Conservation (phyloP, 2,329 filamentous ascomycete species). For the Alternaria sp. region DNA sequence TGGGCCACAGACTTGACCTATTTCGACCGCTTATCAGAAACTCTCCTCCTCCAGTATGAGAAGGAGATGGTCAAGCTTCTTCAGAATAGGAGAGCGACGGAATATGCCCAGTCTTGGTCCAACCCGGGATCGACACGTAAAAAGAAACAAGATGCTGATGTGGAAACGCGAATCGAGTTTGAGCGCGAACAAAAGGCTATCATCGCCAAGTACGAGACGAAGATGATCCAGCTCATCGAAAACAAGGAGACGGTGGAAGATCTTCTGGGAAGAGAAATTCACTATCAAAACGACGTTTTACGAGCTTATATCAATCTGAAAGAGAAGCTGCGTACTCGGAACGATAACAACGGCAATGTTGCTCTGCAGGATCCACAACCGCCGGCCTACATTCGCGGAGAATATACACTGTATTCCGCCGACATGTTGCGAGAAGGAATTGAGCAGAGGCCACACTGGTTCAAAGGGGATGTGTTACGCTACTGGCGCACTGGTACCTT, state of each 20-base stretch:
- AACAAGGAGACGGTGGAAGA: neutral
- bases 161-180: neutral
- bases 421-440: no score
- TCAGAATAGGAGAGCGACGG: no score
- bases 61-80: neutral
- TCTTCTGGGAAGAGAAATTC: fast-evolving
- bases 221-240: neutral
- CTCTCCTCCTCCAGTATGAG: neutral
- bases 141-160: no score
- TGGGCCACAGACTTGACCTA: neutral
- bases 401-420: neutral
- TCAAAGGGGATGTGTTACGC: no score
- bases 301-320: no score
- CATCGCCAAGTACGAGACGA: fast-evolving
- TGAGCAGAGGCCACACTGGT: no score
- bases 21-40: neutral
- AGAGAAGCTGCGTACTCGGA: no score
- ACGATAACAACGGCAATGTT: no score
- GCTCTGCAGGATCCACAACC: neutral
- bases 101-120: no score
- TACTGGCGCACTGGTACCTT: neutral
- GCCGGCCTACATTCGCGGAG: neutral
- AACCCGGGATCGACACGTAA: no score
- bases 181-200: neutral
- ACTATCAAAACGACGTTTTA: neutral